Evolutionary conservation across 2,329 filamentous ascomycete genomes (phyloP).

Genomic region (Penicillium capsulatum): DNA sequence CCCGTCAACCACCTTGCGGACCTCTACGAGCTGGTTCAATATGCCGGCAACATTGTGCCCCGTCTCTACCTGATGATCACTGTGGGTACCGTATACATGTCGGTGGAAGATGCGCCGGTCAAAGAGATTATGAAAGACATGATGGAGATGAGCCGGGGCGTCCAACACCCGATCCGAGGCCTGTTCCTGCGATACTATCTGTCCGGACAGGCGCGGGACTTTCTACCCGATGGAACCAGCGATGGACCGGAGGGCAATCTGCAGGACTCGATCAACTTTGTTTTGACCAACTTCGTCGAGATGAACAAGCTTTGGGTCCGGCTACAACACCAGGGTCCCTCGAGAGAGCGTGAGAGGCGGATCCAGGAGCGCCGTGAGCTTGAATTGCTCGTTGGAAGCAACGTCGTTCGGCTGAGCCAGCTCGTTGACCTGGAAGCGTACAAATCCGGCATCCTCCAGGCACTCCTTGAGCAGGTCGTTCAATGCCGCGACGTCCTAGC

Average conservation of each 20-base stretch:
- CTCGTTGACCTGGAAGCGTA: conserved; percentile 92
- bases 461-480: conserved; percentile 91
- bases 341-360: conserved; percentile 84
- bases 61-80: conserved; percentile 98
- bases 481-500: conserved; percentile 95
- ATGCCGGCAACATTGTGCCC: conserved; percentile 96
- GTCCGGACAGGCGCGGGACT: conserved; percentile 88
- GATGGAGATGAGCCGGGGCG: conserved; percentile 99
- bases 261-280: conserved; percentile 96
- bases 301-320: conserved; percentile 99
- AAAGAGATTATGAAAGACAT: conserved; percentile 99
- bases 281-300: conserved; percentile 97
- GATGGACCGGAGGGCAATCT: conserved; percentile 94
- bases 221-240: conserved; percentile 72
- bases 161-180: conserved; percentile 93
- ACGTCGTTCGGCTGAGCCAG: conserved; percentile 90
- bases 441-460: conserved; percentile 82
- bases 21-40: conserved; percentile 94
- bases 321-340: conserved; percentile 94
- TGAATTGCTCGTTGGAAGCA: conserved; percentile 92
- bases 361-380: conserved; percentile 93
- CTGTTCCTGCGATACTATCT: conserved; percentile 95
- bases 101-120: conserved; percentile 93
- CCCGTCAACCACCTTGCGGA: conserved; percentile 97
- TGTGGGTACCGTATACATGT: conserved; percentile 98